Conservation (phyloP, 2,329 filamentous ascomycete genomes). For the Cladosporium sp. region DNA sequence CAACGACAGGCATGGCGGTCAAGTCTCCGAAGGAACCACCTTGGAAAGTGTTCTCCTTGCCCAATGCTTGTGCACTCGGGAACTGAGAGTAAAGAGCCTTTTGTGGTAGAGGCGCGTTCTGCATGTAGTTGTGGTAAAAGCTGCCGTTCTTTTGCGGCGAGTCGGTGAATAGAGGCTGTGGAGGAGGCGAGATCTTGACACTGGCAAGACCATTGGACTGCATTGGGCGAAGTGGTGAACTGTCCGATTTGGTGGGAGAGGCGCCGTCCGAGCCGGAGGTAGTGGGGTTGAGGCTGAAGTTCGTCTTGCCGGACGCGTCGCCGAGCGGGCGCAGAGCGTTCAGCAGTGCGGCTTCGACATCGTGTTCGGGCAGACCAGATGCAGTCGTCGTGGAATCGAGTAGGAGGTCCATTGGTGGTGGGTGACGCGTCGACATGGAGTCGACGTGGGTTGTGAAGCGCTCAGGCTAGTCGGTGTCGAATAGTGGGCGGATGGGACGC, state of each 20-base stretch:
- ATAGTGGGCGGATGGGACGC: constrained; percentile 1
- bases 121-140: constrained; percentile 34
- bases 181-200: constrained; percentile 63
- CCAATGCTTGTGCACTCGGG: constrained; percentile 8
- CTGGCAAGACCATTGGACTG: constrained; percentile 62
- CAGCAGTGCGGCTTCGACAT: constrained; percentile 52
- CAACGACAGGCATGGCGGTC: constrained; percentile 35
- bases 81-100: constrained; percentile 12
- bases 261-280: constrained; percentile 50
- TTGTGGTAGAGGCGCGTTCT: constrained; percentile 19
- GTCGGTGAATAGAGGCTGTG: constrained; percentile 56
- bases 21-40: constrained; percentile 34
- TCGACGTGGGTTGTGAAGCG: constrained; percentile 5
- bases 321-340: constrained; percentile 40
- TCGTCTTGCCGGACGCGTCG: constrained; percentile 51
- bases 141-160: constrained; percentile 61
- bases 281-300: constrained; percentile 63
- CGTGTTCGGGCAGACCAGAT: constrained; percentile 36
- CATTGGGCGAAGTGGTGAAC: constrained; percentile 59
- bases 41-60: constrained; percentile 23
- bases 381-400: constrained; percentile 47
- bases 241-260: constrained; percentile 66
- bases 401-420: constrained; percentile 54
- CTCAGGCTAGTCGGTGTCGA: background rate
- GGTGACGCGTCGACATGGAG: constrained; percentile 54